Percentiles rank a stretch among this genome's conserved stretches.
Conservation (phyloP, 1,284 basidiomycete species). For the Neonothopanus nambi region DNA sequence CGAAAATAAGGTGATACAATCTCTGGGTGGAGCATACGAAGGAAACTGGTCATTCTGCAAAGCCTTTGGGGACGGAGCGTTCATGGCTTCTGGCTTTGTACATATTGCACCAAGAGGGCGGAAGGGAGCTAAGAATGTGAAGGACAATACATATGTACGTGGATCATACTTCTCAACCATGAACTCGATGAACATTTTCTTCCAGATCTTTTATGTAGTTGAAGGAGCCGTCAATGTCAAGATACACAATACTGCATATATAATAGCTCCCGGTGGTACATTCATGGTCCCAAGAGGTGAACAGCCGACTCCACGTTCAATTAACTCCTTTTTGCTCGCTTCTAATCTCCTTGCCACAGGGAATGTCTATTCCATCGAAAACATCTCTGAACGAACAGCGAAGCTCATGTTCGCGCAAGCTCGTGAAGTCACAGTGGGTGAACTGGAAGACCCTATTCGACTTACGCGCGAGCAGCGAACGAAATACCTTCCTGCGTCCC, state of each 20-base stretch:
- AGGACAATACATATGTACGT: conserved; percentile 21
- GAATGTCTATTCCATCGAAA: conserved; percentile 21
- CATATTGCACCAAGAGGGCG: conserved; percentile 7
- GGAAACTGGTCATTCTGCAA: conserved; percentile 17
- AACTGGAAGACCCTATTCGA: conserved; percentile 19
- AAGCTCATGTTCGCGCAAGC: conserved; percentile 20
- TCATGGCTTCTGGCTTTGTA: conserved; percentile 18
- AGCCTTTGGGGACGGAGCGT: conserved; percentile 17
- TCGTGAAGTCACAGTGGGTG: conserved; percentile 15
- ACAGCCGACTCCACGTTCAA: background rate
- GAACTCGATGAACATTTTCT: background rate
- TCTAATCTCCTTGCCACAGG: conserved; percentile 5
- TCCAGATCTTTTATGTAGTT: conserved; percentile 19
- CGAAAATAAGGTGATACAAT: conserved; percentile 6
- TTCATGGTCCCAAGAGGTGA: conserved; percentile 22
- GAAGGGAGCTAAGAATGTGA: conserved; percentile 18
- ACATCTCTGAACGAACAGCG: conserved; percentile 16
- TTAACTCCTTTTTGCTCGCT: background rate
- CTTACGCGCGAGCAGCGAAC: conserved; percentile 11
- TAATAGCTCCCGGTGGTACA: conserved; percentile 16
- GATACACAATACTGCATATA: conserved; percentile 17
- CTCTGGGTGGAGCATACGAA: conserved; percentile 4
- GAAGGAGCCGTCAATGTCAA: conserved; percentile 21
- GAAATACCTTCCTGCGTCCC: conserved; percentile 2
- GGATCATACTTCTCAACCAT: background rate